Evolutionary conservation across 2,329 filamentous ascomycete species (phyloP).

Genomic region (Colletotrichum sp.): DNA sequence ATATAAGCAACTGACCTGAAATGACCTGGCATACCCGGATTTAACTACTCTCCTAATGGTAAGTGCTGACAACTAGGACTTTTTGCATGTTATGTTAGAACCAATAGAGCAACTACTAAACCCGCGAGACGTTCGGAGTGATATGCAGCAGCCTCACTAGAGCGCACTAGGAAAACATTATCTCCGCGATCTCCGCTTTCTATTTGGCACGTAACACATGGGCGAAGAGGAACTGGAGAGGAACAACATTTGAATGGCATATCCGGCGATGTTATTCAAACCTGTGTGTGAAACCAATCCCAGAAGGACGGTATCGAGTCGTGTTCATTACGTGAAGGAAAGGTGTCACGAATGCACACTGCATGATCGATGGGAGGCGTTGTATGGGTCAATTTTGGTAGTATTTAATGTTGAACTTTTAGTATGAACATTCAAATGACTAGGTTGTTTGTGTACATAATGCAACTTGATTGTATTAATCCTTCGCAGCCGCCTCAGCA

Average conservation of each 20-base stretch:
- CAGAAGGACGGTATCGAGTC: not conserved
- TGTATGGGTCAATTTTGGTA: not conserved
- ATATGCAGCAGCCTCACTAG: not conserved
- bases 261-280: not conserved
- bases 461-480: not conserved
- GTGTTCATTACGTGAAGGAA: not conserved
- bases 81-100: not conserved
- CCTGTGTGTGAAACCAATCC: fast-evolving
- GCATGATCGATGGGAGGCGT: not conserved
- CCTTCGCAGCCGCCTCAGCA: not conserved
- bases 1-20: not conserved
- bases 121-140: not conserved
- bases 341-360: not conserved
- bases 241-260: not conserved
- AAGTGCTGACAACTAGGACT: not conserved
- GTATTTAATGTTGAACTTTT: not conserved
- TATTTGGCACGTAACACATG: not conserved
- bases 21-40: not conserved
- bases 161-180: not conserved
- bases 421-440: not conserved
- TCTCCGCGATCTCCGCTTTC: not conserved
- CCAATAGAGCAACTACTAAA: not conserved
- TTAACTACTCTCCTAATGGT: not conserved
- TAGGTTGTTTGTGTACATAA: not conserved
- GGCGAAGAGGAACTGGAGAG: not conserved